Base-by-base conservation (phyloP, 345 rosid genomes). In the Eucalyptus lansdowneana region DNA sequence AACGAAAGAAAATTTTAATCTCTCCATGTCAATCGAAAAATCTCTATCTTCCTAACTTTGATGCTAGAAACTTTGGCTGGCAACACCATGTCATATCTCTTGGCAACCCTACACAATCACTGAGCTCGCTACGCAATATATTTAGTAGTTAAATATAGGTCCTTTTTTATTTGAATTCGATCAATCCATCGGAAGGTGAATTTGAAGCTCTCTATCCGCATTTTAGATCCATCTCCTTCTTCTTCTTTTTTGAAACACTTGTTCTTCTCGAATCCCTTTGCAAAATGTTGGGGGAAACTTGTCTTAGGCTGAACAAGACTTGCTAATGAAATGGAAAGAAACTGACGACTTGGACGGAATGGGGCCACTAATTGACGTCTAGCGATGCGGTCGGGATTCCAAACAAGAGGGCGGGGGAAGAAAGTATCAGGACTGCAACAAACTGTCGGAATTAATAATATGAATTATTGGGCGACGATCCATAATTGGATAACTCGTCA, bases 41-140 rank as follows among this genome's bases (percentile, higher is more conserved):
- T 16, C 80, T 8, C 10, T 16, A 69, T 69, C 24, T 21, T 21
- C 42, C 24, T 69, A 69, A 31, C 22, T n/a, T n/a, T 67, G 42
- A 69, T 31, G 42, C 80, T 69, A 16, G 12, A 69, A 16, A 69
- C 42, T 69, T 69, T 34, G 11, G 6, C 44, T 34, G 2, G 27
- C 29, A 21, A 40, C 47, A 2, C 47, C 27, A 6, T 6, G 9
- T 11, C 45, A 11, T 19, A 10, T 37, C 27, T 72, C 14, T 19
- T 72, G 1, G 27, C 22, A 19, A 19, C 45, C 25, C 44, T 72
- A 37, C 11, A 2, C 6, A 22, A 37, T 34, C 25, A 10, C 9
- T 14, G 15, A 76, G 9, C 27, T 37, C 0, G 3, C 47, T 11
- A 37, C 15, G 0, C 47, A 7, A 76, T 40, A 6, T 9, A 21